A percentile compares a stretch with the other conserved stretches of the same genome.
These are phyloP conservation scores for Cornus suecica DNA, from an alignment of 148 eudicot species.

Conservation along the genomic window DNA sequence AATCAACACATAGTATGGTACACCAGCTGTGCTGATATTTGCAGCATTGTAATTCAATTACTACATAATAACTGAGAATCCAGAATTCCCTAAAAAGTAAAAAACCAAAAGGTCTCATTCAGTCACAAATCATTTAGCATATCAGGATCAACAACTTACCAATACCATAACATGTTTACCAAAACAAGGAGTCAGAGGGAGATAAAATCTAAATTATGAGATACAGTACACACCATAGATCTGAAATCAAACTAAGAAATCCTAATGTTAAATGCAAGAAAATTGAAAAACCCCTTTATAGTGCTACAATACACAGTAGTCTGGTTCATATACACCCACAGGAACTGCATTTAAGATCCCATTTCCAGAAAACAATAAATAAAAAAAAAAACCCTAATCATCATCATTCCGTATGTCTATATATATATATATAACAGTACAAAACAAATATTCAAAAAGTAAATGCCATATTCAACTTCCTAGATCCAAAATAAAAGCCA, in stretches of 20 bases:
- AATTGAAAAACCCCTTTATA: not conserved
- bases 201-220: not conserved
- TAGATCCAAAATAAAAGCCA: not conserved
- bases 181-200: not conserved
- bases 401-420: too few relatives aligned
- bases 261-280: not conserved
- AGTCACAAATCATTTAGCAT: not conserved
- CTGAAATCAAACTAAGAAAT: not conserved
- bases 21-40: not conserved
- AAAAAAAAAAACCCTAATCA: not conserved
- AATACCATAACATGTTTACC: not conserved
- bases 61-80: not conserved
- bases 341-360: slow-evolving; percentile 5
- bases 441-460: not conserved
- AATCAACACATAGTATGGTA: not conserved
- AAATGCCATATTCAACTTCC: not conserved
- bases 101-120: not conserved
- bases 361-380: not conserved
- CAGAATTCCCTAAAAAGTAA: not conserved
- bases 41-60: not conserved
- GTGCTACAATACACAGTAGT: slow-evolving; percentile 6
- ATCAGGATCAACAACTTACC: not conserved
- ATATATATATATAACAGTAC: not conserved
- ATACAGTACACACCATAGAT: slow-evolving; percentile 4
- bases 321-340: not conserved